Conservation (phyloP, 73 alveolate genomes). For the Halteria grandinella region DNA sequence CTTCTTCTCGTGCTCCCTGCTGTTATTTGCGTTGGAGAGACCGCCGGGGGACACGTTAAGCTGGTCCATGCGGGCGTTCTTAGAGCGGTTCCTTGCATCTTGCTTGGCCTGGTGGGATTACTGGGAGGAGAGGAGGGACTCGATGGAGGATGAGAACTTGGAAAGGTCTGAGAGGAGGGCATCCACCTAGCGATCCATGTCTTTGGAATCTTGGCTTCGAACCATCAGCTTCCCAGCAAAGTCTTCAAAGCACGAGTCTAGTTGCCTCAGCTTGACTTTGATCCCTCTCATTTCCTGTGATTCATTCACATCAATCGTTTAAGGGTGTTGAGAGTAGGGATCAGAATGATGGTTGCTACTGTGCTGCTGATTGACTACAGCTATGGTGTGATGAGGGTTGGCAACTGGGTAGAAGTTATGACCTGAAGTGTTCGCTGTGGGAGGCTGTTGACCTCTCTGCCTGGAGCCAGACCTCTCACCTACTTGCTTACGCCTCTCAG, state of each 20-base stretch:
- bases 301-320: not conserved
- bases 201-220: constrained; percentile 14
- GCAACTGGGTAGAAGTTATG: constrained; percentile 10
- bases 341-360: not conserved
- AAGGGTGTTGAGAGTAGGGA: constrained; percentile 12
- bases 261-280: constrained; percentile 9
- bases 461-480: constrained; percentile 56
- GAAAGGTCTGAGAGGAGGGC: not conserved
- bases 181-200: constrained; percentile 14
- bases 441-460: not conserved
- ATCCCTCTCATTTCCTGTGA: constrained; percentile 5
- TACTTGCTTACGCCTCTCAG: constrained; percentile 63
- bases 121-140: too few relatives aligned
- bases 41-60: too few relatives aligned
- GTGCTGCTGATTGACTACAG: not conserved
- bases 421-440: constrained; percentile 28
- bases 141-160: too few relatives aligned
- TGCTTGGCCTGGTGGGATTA: too few relatives aligned
- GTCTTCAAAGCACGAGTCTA: constrained; percentile 26
- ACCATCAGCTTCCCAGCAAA: constrained; percentile 11
- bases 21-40: not conserved
- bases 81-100: too few relatives aligned
- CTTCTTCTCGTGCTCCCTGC: constrained; percentile 30
- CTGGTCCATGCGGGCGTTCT: too few relatives aligned
- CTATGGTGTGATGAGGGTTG: too few relatives aligned